These are phyloP conservation scores for Rhodotorula taiwanensis DNA, from an alignment of 768 basidiomycete species.

Conservation along the genomic window DNA sequence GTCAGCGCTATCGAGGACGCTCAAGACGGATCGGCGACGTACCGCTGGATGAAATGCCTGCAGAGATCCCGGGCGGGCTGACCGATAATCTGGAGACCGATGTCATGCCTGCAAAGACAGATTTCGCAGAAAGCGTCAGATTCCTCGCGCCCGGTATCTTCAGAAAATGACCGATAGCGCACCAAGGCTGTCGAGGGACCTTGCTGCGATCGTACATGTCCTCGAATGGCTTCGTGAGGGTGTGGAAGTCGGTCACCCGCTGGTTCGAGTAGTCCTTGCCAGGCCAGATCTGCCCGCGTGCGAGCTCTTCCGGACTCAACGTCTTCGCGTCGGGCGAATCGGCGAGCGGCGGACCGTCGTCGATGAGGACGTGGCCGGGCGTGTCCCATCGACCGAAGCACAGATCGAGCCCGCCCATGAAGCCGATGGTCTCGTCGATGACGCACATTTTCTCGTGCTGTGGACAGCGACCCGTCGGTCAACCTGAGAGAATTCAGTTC, in stretches of 20 bases:
- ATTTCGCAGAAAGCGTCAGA: no score
- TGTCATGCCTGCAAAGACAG: conserved; percentile 70
- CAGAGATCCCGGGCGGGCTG: conserved; percentile 91
- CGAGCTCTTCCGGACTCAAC: conserved; percentile 11
- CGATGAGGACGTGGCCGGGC: conserved; percentile 79
- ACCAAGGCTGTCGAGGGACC: conserved; percentile 95
- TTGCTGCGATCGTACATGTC: conserved; percentile 90
- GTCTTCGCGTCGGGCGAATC: conserved; percentile 52
- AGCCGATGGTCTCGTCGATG: conserved; percentile 92
- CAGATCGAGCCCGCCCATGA: conserved; percentile 94
- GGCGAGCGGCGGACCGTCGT: conserved; percentile 56
- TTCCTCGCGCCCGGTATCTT: no score
- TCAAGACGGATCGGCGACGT: conserved; percentile 14
- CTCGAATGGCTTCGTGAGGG: conserved; percentile 78
- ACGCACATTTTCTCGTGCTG: conserved; percentile 98
- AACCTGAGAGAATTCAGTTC: no score
- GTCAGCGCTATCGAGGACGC: neutral
- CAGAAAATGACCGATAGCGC: no score
- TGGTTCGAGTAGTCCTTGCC: conserved; percentile 97
- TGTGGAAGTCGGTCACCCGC: conserved; percentile 75
- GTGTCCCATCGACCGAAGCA: conserved; percentile 98
- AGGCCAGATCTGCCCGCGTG: conserved; percentile 62
- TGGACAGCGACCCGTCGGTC: no score
- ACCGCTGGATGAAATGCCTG: conserved; percentile 91
- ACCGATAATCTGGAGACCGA: conserved; percentile 89